Evolutionary conservation across 2,329 filamentous ascomycete species (phyloP).

Genomic region (Dryadomyces quercus-mongolicae): DNA sequence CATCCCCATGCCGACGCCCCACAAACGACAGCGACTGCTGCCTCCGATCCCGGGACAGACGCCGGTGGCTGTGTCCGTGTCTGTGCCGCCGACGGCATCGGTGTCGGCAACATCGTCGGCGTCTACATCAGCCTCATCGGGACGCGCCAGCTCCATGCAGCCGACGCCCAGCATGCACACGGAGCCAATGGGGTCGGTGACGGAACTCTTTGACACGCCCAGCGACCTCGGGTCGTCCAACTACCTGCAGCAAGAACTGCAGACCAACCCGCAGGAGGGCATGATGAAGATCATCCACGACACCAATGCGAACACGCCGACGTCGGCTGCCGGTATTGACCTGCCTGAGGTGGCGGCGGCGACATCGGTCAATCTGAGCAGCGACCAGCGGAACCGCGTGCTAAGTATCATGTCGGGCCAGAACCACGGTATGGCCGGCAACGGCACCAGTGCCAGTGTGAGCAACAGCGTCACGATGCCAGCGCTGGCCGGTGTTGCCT

Average conservation of each 20-base stretch:
- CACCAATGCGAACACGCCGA: conserved; percentile 40
- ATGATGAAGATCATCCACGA: conserved; percentile 57
- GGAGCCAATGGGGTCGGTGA: conserved; percentile 37
- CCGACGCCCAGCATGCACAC: neutral
- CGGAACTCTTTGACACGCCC: conserved; percentile 45
- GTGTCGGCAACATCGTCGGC: neutral
- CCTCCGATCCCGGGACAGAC: conserved; percentile 33
- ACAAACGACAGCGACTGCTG: conserved; percentile 42
- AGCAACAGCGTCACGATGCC: conserved; percentile 8
- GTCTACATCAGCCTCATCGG: neutral
- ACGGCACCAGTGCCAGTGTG: too few species aligned
- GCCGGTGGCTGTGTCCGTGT: neutral
- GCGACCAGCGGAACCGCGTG: conserved; percentile 46
- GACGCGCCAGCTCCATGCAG: neutral
- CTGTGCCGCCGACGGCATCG: neutral
- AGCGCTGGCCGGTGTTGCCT: neutral
- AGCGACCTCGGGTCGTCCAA: conserved; percentile 30
- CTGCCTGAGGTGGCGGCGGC: conserved; percentile 46
- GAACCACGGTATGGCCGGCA: conserved; percentile 12
- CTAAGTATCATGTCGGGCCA: conserved; percentile 47
- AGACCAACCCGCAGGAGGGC: conserved; percentile 44
- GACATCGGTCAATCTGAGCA: conserved; percentile 39
- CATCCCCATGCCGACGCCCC: conserved; percentile 27
- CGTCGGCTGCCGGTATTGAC: conserved; percentile 28
- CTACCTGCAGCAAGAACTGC: conserved; percentile 42